Evolutionary conservation across 768 basidiomycete genomes (phyloP).

Genomic region (Suillus subaureus): DNA sequence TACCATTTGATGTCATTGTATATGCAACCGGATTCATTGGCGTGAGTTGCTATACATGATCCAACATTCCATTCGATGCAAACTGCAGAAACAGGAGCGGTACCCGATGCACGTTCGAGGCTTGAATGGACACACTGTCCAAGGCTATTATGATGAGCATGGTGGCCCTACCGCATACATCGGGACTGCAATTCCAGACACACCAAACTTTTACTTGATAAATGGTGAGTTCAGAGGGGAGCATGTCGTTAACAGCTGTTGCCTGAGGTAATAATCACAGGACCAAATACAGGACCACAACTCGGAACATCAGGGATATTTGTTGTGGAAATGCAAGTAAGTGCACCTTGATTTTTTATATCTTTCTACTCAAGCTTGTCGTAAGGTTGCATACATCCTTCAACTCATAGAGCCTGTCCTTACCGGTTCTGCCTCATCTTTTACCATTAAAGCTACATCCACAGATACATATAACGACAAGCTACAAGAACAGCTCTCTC

Average conservation of each 20-base stretch:
- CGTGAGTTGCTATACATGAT: conserved; percentile 18
- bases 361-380: background rate
- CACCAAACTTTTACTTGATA: conserved; percentile 39
- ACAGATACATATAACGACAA: conserved; percentile 30
- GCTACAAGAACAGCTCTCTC: conserved; percentile 21
- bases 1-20: conserved; percentile 36
- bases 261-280: conserved; percentile 11
- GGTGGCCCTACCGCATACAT: conserved; percentile 37
- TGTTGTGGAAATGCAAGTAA: conserved; percentile 30
- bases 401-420: conserved; percentile 34
- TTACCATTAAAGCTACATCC: conserved; percentile 23
- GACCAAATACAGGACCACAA: conserved; percentile 27
- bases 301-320: conserved; percentile 20
- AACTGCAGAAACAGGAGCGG: conserved; percentile 16
- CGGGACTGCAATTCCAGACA: conserved; percentile 36
- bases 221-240: conserved; percentile 20
- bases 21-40: conserved; percentile 36
- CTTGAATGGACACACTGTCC: conserved; percentile 23
- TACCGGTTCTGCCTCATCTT: conserved; percentile 24
- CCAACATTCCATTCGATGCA: background rate
- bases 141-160: conserved; percentile 30
- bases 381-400: conserved; percentile 29
- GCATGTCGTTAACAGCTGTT: background rate
- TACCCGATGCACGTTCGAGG: conserved; percentile 28
- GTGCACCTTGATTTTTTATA: conserved; percentile 4